Base-by-base conservation (phyloP, 2,329 filamentous ascomycete species). In the Sarocladium strictum region DNA sequence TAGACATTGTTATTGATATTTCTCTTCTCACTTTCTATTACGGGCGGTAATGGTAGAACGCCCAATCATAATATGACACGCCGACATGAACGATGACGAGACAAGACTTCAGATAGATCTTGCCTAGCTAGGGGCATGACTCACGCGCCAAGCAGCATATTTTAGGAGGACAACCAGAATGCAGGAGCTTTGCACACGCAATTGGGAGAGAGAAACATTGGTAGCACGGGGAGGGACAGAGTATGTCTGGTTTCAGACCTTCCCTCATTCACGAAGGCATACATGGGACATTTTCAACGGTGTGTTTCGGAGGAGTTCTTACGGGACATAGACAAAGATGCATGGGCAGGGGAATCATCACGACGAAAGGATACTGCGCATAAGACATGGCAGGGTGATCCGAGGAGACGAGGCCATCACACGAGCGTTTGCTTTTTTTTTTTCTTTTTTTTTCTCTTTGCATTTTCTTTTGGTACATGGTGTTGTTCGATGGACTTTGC, bases 351-450 rank as follows among this genome's bases (percentile, higher is more conserved):
- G n/a, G 15, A 17, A 43, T 23, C 38, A 43, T 43, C 17, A 17
- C 45, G 56, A 54, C n/a, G 55, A 52, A 56, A 55, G 56, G 56
- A 38, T 50, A 37, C 33, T 58, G 52, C 54, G 49, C 33, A 29
- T 53, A 41, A 19, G 41, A 54, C 23, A 41, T 54, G 52, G 52
- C 41, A 54, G 24, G 53, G 53, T 12, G 17, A 38, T 50, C 10
- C 21, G 10, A 50, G n/a, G 24, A 29, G 61, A 15, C 35, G 9
- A 19, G 35, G 35, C 17, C 15, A 38, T 15, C 9, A n/a, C 35
- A 19, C 60, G 61, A 62, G 62, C 32, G 29, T 53, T 57, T 53
- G 43, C 23, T 7, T 19, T 51, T 32, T 45, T 49, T n/a, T 14
- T 47, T 47, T 54, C 35, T 7, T 50, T 37, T 54, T 56, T 14